Evolutionary conservation across 2,329 filamentous ascomycete genomes (phyloP).

Genomic region (Endoconidiophora polonica): DNA sequence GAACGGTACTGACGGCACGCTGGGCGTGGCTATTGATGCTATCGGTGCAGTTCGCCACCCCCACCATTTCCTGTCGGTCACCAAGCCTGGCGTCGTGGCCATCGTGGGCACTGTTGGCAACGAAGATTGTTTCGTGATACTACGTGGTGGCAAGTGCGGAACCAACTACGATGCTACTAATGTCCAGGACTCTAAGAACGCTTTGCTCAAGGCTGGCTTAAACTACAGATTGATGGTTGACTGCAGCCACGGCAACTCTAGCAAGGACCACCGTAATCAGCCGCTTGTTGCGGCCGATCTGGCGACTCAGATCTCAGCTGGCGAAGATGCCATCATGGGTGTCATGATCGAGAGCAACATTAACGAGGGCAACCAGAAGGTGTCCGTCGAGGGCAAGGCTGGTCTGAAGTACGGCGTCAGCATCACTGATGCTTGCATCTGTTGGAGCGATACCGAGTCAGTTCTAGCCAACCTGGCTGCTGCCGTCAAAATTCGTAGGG

Average conservation of each 20-base stretch:
- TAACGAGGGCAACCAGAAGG: constrained; percentile 85
- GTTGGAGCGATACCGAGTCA: constrained; percentile 75
- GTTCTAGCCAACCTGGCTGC: constrained; percentile 64
- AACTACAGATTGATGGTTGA: constrained; percentile 82
- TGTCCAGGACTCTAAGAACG: constrained; percentile 67
- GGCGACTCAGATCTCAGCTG: constrained; percentile 68
- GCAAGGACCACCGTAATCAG: constrained; percentile 95
- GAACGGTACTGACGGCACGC: constrained; percentile 87
- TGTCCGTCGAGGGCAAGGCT: constrained; percentile 67
- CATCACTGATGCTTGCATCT: constrained; percentile 94
- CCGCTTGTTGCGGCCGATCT: constrained; percentile 74
- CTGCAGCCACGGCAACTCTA: constrained; percentile 90
- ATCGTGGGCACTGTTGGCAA: constrained; percentile 92
- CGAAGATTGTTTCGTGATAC: constrained; percentile 91
- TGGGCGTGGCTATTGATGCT: constrained; percentile 84
- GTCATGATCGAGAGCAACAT: constrained; percentile 99
- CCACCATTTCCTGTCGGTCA: constrained; percentile 94
- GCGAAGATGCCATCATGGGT: constrained; percentile 80
- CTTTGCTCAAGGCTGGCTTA: constrained; percentile 57
- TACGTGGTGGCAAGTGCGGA: constrained; percentile 80
- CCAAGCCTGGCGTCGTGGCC: constrained; percentile 86
- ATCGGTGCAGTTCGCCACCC: constrained; percentile 84
- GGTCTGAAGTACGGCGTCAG: constrained; percentile 86
- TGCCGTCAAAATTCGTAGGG: constrained; percentile 60
- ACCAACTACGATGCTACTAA: constrained; percentile 85